Base-by-base conservation (phyloP, 2,329 filamentous ascomycete species). In the Ceratocystis colombiana region DNA sequence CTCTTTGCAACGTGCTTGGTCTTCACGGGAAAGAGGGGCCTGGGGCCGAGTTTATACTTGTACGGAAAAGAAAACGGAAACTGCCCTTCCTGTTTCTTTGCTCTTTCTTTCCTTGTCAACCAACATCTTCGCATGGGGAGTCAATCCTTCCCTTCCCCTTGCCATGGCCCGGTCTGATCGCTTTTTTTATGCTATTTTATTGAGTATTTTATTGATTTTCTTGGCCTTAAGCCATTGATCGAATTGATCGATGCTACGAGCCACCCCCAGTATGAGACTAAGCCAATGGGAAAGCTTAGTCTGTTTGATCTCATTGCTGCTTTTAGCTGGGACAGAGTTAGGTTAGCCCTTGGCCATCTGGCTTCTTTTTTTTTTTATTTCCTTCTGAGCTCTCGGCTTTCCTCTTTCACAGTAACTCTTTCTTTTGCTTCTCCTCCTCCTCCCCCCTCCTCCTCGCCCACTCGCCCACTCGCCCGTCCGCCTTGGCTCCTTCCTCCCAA, bases 11-110 rank as follows among this genome's bases (percentile, higher is more conserved):
- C 20, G 22, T 25, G 20, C 50, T 28, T n/a, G 7, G 50, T 22
- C 50, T 25, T 62, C 61, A 33, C 61, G 61, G 41, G 22, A 62
- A 22, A n/a, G 61, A 22, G 37, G 61, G 61, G 20, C 17, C 30
- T 44, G 61, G 61, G 61, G 37, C 61, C n/a, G 37, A 62, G 20
- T 62, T 62, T 46, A 62, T 62, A 62, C 61, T 46, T 62, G 37
- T 44, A 45, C 22, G 37, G 61, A 55, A 50, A 55, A 55, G 50
- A 22, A 48, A 48, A 25, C 50, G 22, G 22, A 55, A 55, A 55
- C 44, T 62, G 61, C 30, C 61, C 25, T 62, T 46, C 28, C 22
- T 44, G 30, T 45, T 44, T 15, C 33, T 37, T 62, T 25, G 37
- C 8, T 44, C 61, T 45, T 62, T 33, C 45, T 22, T 62, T 28